phyloP scores from a whole-genome alignment of 139 green algal genomes.

The Chlorella sp. region DNA sequence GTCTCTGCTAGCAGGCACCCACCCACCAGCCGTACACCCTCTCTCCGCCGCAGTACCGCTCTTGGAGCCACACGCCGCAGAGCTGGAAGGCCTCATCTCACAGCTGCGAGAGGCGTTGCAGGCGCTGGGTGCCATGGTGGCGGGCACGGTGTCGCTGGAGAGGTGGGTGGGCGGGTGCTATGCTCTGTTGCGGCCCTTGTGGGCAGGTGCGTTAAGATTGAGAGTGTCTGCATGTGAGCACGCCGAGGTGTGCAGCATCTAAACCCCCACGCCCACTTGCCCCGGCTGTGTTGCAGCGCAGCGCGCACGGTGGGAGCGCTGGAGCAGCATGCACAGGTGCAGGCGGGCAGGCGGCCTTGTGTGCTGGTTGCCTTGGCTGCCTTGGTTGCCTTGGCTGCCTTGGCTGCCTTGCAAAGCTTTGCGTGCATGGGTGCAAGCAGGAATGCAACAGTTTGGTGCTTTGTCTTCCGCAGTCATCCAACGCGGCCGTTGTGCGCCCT shows the following conservation, averaged over 20 bases:
- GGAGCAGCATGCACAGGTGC: constrained; percentile 2
- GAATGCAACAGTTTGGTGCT: no score
- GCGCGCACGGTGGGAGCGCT: not conserved
- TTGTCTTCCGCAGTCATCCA: no score
- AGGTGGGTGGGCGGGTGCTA: not conserved
- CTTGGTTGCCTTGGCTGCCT: no score
- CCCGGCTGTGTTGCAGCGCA: not conserved
- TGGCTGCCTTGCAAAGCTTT: no score
- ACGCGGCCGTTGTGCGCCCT: no score
- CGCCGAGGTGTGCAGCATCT: not conserved
- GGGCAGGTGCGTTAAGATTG: no score
- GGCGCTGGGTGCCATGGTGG: constrained; percentile 16
- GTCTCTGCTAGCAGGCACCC: not conserved
- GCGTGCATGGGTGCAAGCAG: no score
- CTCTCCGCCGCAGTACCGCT: not conserved
- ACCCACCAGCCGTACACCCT: not conserved
- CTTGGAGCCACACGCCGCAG: constrained; percentile 16
- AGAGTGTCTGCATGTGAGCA: not conserved
- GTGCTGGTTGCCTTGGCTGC: no score
- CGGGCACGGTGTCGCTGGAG: not conserved
- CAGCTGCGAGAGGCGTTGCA: constrained; percentile 28
- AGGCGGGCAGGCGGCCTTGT: no score
- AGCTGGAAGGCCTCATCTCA: not conserved
- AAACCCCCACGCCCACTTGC: not conserved
- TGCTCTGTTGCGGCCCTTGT: not conserved